Percentiles rank a stretch among this genome's conserved stretches.
Evolutionary conservation across 2,329 filamentous ascomycete species (phyloP).

Genomic region (Tolypocladium album): DNA sequence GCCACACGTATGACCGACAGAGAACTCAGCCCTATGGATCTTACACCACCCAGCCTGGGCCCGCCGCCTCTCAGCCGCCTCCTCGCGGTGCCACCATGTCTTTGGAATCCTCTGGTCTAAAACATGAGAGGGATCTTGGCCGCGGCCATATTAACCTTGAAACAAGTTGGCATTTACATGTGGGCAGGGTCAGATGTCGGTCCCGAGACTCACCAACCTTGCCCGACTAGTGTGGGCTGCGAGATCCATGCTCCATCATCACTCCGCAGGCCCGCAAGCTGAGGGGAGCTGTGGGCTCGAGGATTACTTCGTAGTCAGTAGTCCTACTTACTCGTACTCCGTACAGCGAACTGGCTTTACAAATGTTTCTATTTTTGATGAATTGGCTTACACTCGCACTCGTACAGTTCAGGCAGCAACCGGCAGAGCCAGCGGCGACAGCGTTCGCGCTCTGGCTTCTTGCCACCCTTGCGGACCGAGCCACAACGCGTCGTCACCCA

Average conservation of each 20-base stretch:
- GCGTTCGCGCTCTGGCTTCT: not conserved
- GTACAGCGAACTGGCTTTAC: not conserved
- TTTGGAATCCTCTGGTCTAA: not conserved
- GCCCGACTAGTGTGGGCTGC: not conserved
- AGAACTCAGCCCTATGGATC: not conserved
- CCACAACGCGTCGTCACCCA: not conserved
- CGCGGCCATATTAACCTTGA: too few relatives aligned
- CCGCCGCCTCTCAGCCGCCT: not conserved
- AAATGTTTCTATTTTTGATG: not conserved
- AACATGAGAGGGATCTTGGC: not conserved
- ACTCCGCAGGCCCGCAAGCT: not conserved
- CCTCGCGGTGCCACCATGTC: not conserved
- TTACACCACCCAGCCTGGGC: not conserved
- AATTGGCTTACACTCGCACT: too few relatives aligned
- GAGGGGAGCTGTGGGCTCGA: not conserved
- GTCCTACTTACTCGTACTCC: not conserved
- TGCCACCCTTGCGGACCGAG: not conserved
- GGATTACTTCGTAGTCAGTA: too few relatives aligned
- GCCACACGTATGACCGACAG: not conserved
- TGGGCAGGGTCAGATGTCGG: not conserved
- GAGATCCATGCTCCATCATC: not conserved
- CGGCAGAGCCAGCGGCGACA: not conserved
- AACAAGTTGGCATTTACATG: not conserved
- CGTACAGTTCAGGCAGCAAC: not conserved
- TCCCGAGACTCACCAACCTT: not conserved